A percentile compares a stretch with the other conserved stretches of the same genome.
Evolutionary conservation across 108 stramenopile species (phyloP).

Genomic region (Fragilariopsis cylindrus): DNA sequence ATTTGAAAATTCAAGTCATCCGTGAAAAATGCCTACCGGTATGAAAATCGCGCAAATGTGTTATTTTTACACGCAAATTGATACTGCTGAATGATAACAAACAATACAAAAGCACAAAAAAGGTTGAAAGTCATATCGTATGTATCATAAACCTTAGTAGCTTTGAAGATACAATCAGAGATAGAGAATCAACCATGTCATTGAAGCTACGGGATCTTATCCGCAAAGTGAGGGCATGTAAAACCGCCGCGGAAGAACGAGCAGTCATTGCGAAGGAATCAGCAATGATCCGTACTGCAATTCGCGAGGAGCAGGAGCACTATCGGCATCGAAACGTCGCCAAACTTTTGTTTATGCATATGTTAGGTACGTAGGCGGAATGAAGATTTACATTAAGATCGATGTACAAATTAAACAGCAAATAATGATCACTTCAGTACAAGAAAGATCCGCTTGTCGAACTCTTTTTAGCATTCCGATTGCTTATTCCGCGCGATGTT

Average conservation of each 20-base stretch:
- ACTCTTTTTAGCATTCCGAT: background rate
- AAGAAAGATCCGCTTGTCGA: conserved; percentile 14
- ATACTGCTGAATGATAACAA: conserved; percentile 11
- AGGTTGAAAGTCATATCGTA: conserved; percentile 1
- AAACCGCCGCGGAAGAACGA: conserved; percentile 99
- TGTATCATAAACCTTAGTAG: background rate
- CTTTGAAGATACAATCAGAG: background rate
- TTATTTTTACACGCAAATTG: background rate
- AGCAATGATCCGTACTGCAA: conserved; percentile 98
- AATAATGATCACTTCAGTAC: background rate
- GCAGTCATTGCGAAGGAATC: conserved; percentile 98
- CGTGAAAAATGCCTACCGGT: too few relatives aligned
- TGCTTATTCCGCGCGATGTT: conserved; percentile 1
- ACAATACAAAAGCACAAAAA: background rate
- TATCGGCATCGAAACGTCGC: conserved; percentile 98
- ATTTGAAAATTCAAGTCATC: too few relatives aligned
- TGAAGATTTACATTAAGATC: background rate
- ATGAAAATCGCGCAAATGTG: too few relatives aligned
- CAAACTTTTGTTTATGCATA: conserved; percentile 99
- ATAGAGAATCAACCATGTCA: conserved; percentile 67
- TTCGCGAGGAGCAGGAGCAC: conserved; percentile 96
- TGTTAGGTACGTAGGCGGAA: conserved; percentile 80
- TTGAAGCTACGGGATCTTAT: conserved; percentile 98
- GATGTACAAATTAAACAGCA: background rate
- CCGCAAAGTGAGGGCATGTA: conserved; percentile 98